Conservation (phyloP, 2,329 filamentous ascomycete species). For the Alternaria panax region DNA sequence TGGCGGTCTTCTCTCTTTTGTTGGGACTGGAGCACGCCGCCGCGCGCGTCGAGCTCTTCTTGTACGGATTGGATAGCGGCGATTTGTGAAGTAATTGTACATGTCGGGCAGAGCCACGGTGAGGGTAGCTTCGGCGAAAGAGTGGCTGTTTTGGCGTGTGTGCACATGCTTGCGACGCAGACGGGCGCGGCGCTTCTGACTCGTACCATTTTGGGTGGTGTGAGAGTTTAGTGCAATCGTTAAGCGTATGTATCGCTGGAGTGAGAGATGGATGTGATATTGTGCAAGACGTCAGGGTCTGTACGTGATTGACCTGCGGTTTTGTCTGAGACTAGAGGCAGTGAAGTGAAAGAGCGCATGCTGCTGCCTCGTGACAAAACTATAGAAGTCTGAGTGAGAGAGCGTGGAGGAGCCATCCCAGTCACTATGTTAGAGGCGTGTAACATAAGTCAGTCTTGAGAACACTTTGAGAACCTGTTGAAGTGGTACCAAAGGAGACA, state of each 20-base stretch:
- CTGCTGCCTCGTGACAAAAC: not conserved
- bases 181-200: not conserved
- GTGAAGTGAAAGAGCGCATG: not conserved
- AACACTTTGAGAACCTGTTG: not conserved
- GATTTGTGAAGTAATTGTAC: conserved; percentile 6
- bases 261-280: not conserved
- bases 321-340: not conserved
- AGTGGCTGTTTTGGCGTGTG: not conserved
- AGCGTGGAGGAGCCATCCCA: not conserved
- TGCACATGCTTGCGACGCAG: not conserved
- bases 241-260: not conserved
- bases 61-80: conserved; percentile 4
- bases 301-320: not conserved
- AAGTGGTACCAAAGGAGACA: not conserved
- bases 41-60: not conserved
- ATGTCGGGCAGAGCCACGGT: conserved; percentile 7
- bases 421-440: no score
- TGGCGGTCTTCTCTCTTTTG: not conserved
- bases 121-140: not conserved
- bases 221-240: not conserved
- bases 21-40: conserved; percentile 12
- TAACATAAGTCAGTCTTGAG: no score
- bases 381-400: not conserved
- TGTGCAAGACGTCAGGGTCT: not conserved
- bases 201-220: not conserved